Evolutionary conservation across 768 basidiomycete species (phyloP), one percentile per base, ranked within the genome.

Genomic region (Mycena amicta): DNA sequence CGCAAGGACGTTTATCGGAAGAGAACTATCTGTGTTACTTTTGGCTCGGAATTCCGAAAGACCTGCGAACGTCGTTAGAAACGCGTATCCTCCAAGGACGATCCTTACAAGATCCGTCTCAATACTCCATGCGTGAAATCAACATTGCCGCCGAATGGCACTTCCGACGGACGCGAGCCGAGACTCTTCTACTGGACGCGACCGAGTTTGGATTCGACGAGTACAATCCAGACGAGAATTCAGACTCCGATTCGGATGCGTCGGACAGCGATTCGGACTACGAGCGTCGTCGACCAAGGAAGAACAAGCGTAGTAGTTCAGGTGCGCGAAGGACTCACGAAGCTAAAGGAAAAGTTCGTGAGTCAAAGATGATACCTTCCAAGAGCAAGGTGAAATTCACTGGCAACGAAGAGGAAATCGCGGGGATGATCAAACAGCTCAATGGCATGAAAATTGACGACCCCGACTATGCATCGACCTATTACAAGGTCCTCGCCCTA

Each of bases 41-140:
- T 27, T 63, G 62, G 59, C 43, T 53, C 28, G 62, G 62, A 8
- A 60, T 63, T 11, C 50, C 46, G 1, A 18, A 27, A 20, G 18
- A 20, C 3, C 26, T 63, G 20, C 30, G 55, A 13, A 15, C 0
- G 0, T 5, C 27, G 3, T 43, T 63, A 2, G 59, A 63, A 37
- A 20, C 2, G 0, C 23, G 53, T 1, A 30, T 63, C 16, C 23
- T 60, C 25, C 43, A 52, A 3, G 2, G 18, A 5, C 23, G 45
- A 3, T 55, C 52, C 16, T 2, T 50, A 4, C 6, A 45, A 31
- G 57, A 62, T 27, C 23, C 37, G 22, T 46, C 52, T 11, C 25
- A 30, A 13, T 43, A 56, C 29, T 51, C 41, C 25, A 43, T 41
- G 28, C 22, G 26, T 13, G 53, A 54, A 26, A 46, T 41, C 39